These are phyloP conservation scores for Mycena sp. DNA, from an alignment of 1,284 basidiomycete species.

Conservation along the genomic window DNA sequence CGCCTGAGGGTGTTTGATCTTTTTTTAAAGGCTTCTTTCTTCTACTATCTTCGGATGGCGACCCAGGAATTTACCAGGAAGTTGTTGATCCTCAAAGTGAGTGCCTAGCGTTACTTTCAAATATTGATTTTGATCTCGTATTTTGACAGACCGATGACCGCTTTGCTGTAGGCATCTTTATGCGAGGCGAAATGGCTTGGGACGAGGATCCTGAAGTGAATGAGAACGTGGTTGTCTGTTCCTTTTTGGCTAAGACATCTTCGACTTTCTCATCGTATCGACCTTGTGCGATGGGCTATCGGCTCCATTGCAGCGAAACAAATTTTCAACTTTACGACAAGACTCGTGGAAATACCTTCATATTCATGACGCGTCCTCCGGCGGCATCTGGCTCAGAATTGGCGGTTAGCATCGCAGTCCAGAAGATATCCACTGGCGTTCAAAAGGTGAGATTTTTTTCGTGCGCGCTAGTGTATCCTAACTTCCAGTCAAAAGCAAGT, in stretches of 20 bases:
- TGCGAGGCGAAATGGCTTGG: constrained; percentile 67
- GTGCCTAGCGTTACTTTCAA: constrained; percentile 3
- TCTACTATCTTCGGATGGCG: constrained; percentile 65
- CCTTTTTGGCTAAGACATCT: constrained; percentile 65
- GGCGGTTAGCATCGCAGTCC: constrained; percentile 65
- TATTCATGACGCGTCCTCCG: constrained; percentile 62
- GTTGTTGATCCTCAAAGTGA: constrained; percentile 66
- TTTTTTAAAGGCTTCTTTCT: too few relatives aligned
- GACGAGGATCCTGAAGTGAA: constrained; percentile 67
- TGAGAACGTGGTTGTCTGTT: constrained; percentile 68
- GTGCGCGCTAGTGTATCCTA: neutral
- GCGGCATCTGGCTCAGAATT: constrained; percentile 56
- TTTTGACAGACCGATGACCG: constrained; percentile 62
- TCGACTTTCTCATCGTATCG: constrained; percentile 57
- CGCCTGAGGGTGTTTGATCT: too few relatives aligned
- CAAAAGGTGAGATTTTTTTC: constrained; percentile 49
- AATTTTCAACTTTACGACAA: constrained; percentile 68
- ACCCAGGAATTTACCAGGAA: constrained; percentile 65
- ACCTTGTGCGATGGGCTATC: constrained; percentile 61
- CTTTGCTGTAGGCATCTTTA: constrained; percentile 69
- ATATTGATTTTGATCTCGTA: neutral
- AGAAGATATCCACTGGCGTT: constrained; percentile 65
- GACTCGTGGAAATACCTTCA: constrained; percentile 60
- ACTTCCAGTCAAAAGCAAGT: constrained; percentile 55
- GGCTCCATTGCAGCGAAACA: constrained; percentile 61